A percentile compares a stretch with the other conserved stretches of the same genome.
These are phyloP conservation scores for Pseudocercospora crystallina DNA, from an alignment of 2,329 filamentous ascomycete species.

Conservation along the genomic window DNA sequence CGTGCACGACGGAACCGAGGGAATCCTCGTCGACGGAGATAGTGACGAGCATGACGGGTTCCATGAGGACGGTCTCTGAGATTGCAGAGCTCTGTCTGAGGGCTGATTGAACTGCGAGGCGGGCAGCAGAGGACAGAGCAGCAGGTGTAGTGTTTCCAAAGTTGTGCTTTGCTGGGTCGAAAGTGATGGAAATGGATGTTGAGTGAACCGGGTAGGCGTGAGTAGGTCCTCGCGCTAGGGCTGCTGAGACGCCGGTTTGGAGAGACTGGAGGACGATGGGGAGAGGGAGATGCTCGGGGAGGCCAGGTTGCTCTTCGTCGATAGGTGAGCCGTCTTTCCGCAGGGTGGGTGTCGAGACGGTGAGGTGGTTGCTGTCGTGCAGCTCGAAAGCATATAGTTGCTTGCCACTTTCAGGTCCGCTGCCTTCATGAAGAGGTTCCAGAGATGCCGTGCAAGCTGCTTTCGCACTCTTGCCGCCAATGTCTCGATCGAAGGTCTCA, in stretches of 20 bases:
- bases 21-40: slow-evolving; percentile 82
- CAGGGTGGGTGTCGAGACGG: slow-evolving; percentile 55
- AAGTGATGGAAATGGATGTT: slow-evolving; percentile 66
- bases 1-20: slow-evolving; percentile 79
- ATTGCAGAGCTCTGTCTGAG: slow-evolving; percentile 60
- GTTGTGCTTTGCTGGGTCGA: slow-evolving; percentile 65
- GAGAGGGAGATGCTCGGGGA: slow-evolving; percentile 56
- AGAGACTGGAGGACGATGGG: slow-evolving; percentile 56
- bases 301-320: slow-evolving; percentile 45
- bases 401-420: slow-evolving; percentile 19
- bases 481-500: slow-evolving; percentile 71
- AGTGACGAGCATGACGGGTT: slow-evolving; percentile 88
- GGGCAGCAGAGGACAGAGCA: slow-evolving; percentile 66
- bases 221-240: slow-evolving; percentile 79
- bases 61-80: slow-evolving; percentile 67
- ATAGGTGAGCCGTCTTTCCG: slow-evolving; percentile 42
- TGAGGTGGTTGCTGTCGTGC: slow-evolving; percentile 70
- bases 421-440: slow-evolving; percentile 35
- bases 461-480: slow-evolving; percentile 76
- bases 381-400: slow-evolving; percentile 43
- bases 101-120: slow-evolving; percentile 66
- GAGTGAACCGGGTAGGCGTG: slow-evolving; percentile 78
- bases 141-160: slow-evolving; percentile 67
- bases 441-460: slow-evolving; percentile 72
- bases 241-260: slow-evolving; percentile 77